Base-by-base conservation (phyloP, 2,329 filamentous ascomycete species). In the Ophiocordyceps robertsii region DNA sequence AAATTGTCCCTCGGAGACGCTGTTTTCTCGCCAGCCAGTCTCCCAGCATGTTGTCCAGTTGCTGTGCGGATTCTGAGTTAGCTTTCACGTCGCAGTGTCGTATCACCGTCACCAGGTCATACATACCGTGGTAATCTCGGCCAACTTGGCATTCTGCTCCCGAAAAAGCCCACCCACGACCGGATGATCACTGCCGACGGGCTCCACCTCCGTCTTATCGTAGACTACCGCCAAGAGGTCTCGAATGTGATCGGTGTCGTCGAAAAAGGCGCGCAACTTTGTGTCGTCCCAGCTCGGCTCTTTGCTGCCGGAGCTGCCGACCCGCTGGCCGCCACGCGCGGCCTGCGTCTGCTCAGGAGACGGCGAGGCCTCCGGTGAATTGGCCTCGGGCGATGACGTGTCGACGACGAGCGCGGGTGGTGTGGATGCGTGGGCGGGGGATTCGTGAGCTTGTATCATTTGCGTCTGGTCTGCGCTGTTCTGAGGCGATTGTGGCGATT, bases 141-240 rank as follows among this genome's bases (percentile, higher is more conserved):
- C 82, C 56, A 96, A 64, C 56, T 83, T 83, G 51, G 83, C 84
- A 56, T 87, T 89, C 62, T 95, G 86, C 56, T 94, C 85, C 40
- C 79, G 80, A 66, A 93, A 96, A 43, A 96, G 66, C 19, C 79
- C 76, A 13, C 78, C 77, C 40, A 84, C 86, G 37, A 94, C 72
- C 0, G 90, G 90, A 59, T 96, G 89, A 44, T 95, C 86, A n/a
- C 76, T 73, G 1, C 82, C 77, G 8, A 82, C 84, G 16, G 87
- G 84, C 36, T 79, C 74, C 14, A 93, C 80, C 45, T 89, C 84
- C 13, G 80, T 84, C 59, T 89, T 95, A 63, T 96, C 89, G 57
- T 95, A 89, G 27, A 98, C 87, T 46, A 98, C 84, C 32, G 89
- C 75, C 41, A 96, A 72, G 57, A 96, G 75, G 58, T 98, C 90